Evolutionary conservation across 352 stramenopile species (phyloP).

Genomic region (Lagenidium sp.): DNA sequence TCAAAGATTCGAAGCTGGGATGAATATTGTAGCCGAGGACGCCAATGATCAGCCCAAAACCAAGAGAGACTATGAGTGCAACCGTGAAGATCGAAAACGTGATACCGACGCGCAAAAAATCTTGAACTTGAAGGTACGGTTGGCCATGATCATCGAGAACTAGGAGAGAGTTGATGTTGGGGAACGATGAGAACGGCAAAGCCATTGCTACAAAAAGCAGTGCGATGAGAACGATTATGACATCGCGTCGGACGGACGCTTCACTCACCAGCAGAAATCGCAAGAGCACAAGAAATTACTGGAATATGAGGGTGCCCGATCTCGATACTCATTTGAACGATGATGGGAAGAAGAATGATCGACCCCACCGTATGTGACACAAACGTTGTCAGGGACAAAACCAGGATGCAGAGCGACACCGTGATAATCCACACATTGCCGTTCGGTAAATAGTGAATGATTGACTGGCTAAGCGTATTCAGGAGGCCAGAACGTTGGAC

Average conservation of each 20-base stretch:
- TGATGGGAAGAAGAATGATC: conserved; percentile 90
- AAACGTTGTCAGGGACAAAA: conserved; percentile 88
- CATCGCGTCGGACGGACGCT: background rate
- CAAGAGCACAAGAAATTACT: conserved; percentile 74
- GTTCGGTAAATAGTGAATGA: conserved; percentile 73
- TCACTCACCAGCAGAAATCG: conserved; percentile 75
- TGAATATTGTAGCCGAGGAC: conserved; percentile 76
- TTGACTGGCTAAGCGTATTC: conserved; percentile 71
- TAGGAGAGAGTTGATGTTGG: conserved; percentile 89
- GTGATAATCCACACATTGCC: conserved; percentile 82
- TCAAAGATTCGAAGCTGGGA: too few relatives aligned
- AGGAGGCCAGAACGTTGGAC: conserved; percentile 79
- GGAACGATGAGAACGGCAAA: conserved; percentile 89
- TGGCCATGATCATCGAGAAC: conserved; percentile 87
- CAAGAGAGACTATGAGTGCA: conserved; percentile 78
- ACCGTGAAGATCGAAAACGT: conserved; percentile 81
- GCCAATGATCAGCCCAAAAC: conserved; percentile 73
- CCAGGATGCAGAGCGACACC: conserved; percentile 77
- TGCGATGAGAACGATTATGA: background rate
- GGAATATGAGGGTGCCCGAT: conserved; percentile 82
- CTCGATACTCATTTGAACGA: conserved; percentile 85
- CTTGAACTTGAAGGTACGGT: conserved; percentile 79
- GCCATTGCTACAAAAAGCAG: conserved; percentile 57
- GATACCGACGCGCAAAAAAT: conserved; percentile 82
- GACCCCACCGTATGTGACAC: conserved; percentile 90